Conservation (phyloP, 139 green algal species). For the Chloropicon primus region DNA sequence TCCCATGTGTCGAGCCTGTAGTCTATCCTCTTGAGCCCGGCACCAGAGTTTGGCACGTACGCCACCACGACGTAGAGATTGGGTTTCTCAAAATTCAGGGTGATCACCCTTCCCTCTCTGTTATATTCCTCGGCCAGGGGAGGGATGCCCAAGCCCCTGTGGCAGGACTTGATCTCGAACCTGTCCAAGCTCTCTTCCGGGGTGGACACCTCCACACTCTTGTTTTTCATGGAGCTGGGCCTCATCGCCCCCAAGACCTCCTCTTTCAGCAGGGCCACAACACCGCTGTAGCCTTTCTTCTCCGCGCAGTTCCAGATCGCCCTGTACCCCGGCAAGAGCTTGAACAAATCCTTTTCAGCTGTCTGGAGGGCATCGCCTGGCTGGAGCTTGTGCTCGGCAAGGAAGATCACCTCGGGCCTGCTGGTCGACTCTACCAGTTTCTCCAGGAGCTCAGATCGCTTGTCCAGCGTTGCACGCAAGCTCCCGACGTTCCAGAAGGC, state of each 20-base stretch:
- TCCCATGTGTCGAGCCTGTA: not conserved
- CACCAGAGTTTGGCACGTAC: not conserved
- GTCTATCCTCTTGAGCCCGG: not conserved
- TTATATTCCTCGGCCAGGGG: not conserved
- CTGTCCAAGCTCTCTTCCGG: not conserved
- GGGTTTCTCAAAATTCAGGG: not conserved
- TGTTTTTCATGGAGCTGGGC: not conserved
- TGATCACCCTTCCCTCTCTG: not conserved
- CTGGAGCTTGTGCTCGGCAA: slow-evolving; percentile 25
- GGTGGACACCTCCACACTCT: not conserved
- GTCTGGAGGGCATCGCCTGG: slow-evolving; percentile 3
- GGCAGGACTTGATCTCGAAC: not conserved
- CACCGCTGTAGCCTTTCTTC: not conserved
- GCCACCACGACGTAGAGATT: not conserved
- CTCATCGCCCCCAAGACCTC: not conserved
- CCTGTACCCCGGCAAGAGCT: slow-evolving; percentile 13
- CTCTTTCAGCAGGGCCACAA: not conserved
- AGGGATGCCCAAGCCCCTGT: not conserved
- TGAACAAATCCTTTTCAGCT: slow-evolving; percentile 1
- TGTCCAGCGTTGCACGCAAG: slow-evolving; percentile 11
- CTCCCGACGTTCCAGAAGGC: slow-evolving; percentile 18
- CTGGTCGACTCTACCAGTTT: not conserved
- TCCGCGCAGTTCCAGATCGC: slow-evolving; percentile 6
- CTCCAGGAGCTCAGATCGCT: not conserved
- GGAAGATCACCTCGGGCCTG: slow-evolving; percentile 10